Conservation (phyloP, 345 rosid genomes). For the Linum tenue region DNA sequence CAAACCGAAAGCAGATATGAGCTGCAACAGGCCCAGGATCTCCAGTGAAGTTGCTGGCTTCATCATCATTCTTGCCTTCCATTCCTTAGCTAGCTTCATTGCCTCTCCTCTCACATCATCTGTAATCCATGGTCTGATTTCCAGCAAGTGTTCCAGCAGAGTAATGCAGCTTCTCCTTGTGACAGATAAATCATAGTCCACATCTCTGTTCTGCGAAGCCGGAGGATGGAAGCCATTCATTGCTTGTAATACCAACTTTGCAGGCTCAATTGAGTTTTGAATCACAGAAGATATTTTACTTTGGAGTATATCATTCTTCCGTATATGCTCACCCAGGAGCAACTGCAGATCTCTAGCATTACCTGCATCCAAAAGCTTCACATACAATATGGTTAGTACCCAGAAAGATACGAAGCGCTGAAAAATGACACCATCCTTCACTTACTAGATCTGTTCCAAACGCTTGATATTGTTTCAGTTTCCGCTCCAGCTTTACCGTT, state of each 20-base stretch:
- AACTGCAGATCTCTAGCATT: background rate
- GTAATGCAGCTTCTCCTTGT: background rate
- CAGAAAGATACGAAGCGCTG: background rate
- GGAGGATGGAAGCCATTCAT: background rate
- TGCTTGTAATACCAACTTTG: background rate
- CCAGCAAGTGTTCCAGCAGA: background rate
- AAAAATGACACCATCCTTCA: background rate
- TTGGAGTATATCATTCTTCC: background rate
- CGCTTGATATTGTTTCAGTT: background rate
- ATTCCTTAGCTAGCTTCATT: background rate
- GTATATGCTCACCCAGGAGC: background rate
- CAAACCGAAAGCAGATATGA: background rate
- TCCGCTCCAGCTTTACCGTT: background rate
- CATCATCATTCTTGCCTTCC: background rate
- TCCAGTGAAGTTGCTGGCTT: background rate
- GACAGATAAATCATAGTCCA: background rate
- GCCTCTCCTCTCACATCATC: background rate
- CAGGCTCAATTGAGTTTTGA: background rate
- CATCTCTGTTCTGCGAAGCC: background rate
- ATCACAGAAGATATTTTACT: background rate
- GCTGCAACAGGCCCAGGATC: background rate
- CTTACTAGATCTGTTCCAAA: background rate
- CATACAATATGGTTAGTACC: background rate
- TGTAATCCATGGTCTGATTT: background rate
- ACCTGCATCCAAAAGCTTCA: background rate